A percentile compares a stretch with the other conserved stretches of the same genome.
Evolutionary conservation across 345 rosid genomes (phyloP).

Genomic region (Lagerstroemia speciosa): DNA sequence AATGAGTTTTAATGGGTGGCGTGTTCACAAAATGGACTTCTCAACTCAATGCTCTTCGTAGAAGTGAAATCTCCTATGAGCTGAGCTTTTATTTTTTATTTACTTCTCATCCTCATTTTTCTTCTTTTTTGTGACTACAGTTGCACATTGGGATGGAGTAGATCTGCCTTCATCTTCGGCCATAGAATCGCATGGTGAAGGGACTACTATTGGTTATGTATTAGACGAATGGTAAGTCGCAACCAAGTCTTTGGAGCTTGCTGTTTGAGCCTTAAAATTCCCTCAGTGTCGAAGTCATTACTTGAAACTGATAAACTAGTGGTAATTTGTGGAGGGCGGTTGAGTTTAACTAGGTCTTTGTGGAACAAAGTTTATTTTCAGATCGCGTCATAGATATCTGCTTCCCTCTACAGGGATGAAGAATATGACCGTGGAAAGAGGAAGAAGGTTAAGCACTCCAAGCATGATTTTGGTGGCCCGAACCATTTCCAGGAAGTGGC

Average conservation of each 20-base stretch:
- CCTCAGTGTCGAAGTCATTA: background rate
- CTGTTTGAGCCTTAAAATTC: too few relatives aligned
- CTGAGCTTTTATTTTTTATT: background rate
- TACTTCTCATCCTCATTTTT: background rate
- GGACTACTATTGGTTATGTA: conserved; percentile 51
- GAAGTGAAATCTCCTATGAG: too few relatives aligned
- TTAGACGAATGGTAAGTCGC: conserved; percentile 77
- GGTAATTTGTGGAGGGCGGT: too few relatives aligned
- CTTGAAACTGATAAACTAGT: background rate
- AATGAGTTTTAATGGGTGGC: too few relatives aligned
- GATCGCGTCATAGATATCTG: background rate
- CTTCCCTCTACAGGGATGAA: conserved; percentile 56
- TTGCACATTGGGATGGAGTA: conserved; percentile 56
- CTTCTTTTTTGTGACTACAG: conserved; percentile 30
- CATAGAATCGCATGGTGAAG: conserved; percentile 19
- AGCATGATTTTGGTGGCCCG: conserved; percentile 39
- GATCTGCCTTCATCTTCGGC: conserved; percentile 21
- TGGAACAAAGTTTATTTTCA: background rate
- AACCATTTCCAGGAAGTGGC: conserved; percentile 81
- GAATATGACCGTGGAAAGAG: conserved; percentile 87
- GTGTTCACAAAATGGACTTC: too few relatives aligned
- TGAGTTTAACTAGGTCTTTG: too few relatives aligned
- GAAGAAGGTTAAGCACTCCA: conserved; percentile 52
- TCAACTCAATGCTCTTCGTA: too few relatives aligned
- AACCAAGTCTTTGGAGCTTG: background rate